Percentiles rank a stretch among this genome's conserved stretches.
These are phyloP conservation scores for Austropuccinia psidii DNA, from an alignment of 1,284 basidiomycete species.

Conservation along the genomic window DNA sequence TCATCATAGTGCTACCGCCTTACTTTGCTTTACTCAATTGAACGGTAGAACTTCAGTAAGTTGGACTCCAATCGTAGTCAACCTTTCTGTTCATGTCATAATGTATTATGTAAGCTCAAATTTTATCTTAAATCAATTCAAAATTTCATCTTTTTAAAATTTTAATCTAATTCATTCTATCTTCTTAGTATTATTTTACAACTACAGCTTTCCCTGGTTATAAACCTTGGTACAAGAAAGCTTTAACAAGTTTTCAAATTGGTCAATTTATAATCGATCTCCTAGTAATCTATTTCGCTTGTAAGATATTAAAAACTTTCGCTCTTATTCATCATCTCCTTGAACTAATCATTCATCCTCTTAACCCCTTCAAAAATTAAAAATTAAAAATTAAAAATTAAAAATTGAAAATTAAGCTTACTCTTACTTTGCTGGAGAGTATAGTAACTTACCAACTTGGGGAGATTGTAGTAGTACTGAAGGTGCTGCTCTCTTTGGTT, in stretches of 20 bases:
- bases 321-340: background rate
- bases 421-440: conserved; percentile 65
- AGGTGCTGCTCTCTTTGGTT: conserved; percentile 78
- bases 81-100: conserved; percentile 88
- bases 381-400: too few species aligned
- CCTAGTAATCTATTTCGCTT: conserved; percentile 81
- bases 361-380: background rate
- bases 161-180: too few species aligned
- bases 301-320: conserved; percentile 55
- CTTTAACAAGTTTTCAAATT: conserved; percentile 92
- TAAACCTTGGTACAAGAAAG: conserved; percentile 98
- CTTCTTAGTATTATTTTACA: conserved; percentile 81
- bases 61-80: conserved; percentile 93
- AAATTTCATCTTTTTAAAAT: background rate
- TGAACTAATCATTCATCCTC: conserved; percentile 27
- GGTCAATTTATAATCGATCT: conserved; percentile 87
- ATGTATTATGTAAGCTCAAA: conserved; percentile 62
- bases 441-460: conserved; percentile 59
- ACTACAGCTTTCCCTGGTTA: conserved; percentile 72
- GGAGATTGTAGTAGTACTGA: conserved; percentile 84
- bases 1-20: conserved; percentile 96
- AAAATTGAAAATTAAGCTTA: conserved; percentile 67
- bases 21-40: conserved; percentile 88
- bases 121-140: background rate
- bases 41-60: conserved; percentile 70